Percentiles rank a stretch among this genome's conserved stretches.
Evolutionary conservation across 177 flowering plant genomes (phyloP).

Genomic region (Tripterygium wilfordii): DNA sequence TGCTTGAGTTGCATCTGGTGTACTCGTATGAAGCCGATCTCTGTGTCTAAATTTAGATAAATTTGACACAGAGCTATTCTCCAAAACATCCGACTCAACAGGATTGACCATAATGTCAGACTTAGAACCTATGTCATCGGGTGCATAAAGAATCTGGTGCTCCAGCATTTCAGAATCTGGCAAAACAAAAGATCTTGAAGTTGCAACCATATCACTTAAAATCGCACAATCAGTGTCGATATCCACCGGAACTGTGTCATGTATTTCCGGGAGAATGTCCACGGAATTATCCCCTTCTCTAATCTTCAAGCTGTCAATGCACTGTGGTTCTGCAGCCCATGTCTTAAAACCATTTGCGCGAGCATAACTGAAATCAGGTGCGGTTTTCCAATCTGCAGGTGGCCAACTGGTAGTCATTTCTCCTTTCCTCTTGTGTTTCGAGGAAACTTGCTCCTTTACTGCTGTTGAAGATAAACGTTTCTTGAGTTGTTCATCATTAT

Average conservation of each 20-base stretch:
- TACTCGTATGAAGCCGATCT: constrained; percentile 40
- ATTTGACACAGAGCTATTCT: constrained; percentile 4
- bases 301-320: constrained; percentile 8
- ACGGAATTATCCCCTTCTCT: constrained; percentile 8
- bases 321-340: constrained; percentile 12
- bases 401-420: constrained; percentile 54
- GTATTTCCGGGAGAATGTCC: constrained; percentile 4
- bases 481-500: constrained; percentile 11
- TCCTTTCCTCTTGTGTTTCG: constrained; percentile 27
- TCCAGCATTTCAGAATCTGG: constrained; percentile 17
- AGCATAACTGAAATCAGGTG: constrained; percentile 50
- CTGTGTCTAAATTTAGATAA: constrained; percentile 19
- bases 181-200: constrained; percentile 8
- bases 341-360: constrained; percentile 31
- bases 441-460: constrained; percentile 15
- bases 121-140: constrained; percentile 4
- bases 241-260: constrained; percentile 14
- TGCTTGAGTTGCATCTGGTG: constrained; percentile 36
- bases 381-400: constrained; percentile 72
- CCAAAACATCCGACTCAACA: constrained; percentile 14
- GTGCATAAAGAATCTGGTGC: constrained; percentile 11
- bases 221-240: constrained; percentile 21
- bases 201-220: constrained; percentile 19
- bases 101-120: constrained; percentile 12
- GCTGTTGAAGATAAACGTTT: constrained; percentile 10